Conservation (phyloP, 768 basidiomycete genomes). For the Mycena leptocephala region DNA sequence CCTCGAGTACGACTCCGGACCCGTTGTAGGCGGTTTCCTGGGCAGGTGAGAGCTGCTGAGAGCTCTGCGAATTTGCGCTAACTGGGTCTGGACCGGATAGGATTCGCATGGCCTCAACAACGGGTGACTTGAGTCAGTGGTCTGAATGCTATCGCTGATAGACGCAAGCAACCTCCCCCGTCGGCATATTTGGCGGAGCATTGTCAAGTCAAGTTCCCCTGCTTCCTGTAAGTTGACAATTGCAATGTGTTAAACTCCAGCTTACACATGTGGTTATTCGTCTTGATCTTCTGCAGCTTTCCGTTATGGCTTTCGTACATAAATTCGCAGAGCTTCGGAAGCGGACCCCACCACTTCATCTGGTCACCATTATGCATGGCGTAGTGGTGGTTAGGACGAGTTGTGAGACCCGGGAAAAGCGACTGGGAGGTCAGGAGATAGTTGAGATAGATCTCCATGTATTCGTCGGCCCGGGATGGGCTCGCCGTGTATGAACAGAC, state of each 20-base stretch:
- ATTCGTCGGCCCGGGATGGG: slow-evolving; percentile 2
- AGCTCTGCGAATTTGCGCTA: background rate
- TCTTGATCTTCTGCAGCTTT: slow-evolving; percentile 16
- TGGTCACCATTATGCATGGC: slow-evolving; percentile 21
- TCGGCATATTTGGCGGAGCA: slow-evolving; percentile 2
- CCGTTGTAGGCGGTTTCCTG: slow-evolving; percentile 2
- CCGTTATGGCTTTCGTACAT: slow-evolving; percentile 32
- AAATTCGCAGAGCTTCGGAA: slow-evolving; percentile 25
- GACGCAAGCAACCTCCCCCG: background rate
- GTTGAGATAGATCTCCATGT: background rate
- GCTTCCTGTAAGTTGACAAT: background rate
- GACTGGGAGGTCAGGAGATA: slow-evolving; percentile 15
- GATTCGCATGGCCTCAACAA: background rate
- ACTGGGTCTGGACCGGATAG: background rate
- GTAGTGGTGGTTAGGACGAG: slow-evolving; percentile 15
- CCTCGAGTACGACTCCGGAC: background rate
- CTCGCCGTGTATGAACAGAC: slow-evolving; percentile 1
- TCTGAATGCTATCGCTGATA: background rate
- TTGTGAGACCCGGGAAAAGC: slow-evolving; percentile 20
- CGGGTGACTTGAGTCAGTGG: background rate
- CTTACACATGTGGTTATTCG: slow-evolving; percentile 25
- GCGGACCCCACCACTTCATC: slow-evolving; percentile 36
- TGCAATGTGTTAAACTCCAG: background rate
- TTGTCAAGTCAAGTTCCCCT: slow-evolving; percentile 7
- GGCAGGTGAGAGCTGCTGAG: background rate